Evolutionary conservation across 2,329 filamentous ascomycete genomes (phyloP).

Genomic region (Diaporthe batatas): DNA sequence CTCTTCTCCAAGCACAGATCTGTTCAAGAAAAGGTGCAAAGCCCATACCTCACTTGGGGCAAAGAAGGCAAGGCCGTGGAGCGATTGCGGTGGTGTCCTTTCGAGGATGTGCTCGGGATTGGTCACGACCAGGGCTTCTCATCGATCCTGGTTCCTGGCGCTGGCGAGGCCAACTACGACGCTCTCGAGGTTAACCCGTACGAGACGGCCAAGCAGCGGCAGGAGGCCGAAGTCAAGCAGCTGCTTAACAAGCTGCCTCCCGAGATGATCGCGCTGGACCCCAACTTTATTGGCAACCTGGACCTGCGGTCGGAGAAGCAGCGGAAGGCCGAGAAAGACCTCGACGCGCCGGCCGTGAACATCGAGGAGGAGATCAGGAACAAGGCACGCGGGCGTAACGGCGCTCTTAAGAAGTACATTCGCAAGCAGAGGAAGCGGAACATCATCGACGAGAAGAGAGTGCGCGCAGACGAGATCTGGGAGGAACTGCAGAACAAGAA

Average conservation of each 20-base stretch:
- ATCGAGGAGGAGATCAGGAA: slow-evolving; percentile 77
- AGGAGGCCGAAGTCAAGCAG: slow-evolving; percentile 89
- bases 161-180: slow-evolving; percentile 98
- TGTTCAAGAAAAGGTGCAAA: slow-evolving; percentile 84
- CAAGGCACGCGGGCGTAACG: slow-evolving; percentile 89
- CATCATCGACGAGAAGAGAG: slow-evolving; percentile 93
- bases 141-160: slow-evolving; percentile 89
- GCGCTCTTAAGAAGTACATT: slow-evolving; percentile 86
- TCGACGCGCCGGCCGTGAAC: slow-evolving; percentile 76
- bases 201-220: slow-evolving; percentile 91
- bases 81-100: slow-evolving; percentile 91
- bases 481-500: slow-evolving; percentile 78
- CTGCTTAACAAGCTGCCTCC: slow-evolving; percentile 95
- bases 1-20: slow-evolving; percentile 81
- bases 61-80: slow-evolving; percentile 86
- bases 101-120: slow-evolving; percentile 91
- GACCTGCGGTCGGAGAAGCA: slow-evolving; percentile 86
- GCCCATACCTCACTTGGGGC: slow-evolving; percentile 94
- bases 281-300: slow-evolving; percentile 89
- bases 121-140: slow-evolving; percentile 89
- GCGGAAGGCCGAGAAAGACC: slow-evolving; percentile 80
- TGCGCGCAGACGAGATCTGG: slow-evolving; percentile 87
- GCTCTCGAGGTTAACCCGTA: slow-evolving; percentile 94
- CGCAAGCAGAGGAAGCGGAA: slow-evolving; percentile 94
- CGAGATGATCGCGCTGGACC: slow-evolving; percentile 96